phyloP scores from a whole-genome alignment of 1,139 yeast species.

The Pichia sp. region DNA sequence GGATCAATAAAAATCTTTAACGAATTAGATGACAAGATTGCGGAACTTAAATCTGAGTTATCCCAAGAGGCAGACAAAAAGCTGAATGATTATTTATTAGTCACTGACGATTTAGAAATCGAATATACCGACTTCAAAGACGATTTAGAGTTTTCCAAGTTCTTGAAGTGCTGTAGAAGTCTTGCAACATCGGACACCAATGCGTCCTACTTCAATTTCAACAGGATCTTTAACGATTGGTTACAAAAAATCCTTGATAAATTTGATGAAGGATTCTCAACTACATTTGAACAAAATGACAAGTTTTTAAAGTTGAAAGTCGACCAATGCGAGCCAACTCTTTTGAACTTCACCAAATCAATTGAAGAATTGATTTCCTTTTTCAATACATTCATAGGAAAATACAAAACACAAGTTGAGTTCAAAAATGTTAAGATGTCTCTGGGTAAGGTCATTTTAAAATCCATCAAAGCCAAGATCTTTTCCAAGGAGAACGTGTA shows the following conservation, averaged over 20 bases:
- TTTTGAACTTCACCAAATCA: conserved; percentile 17
- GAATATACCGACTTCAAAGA: conserved; percentile 14
- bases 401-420: conserved; percentile 11
- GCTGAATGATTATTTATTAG: conserved; percentile 18
- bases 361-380: conserved; percentile 23
- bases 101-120: conserved; percentile 15
- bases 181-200: conserved; percentile 6
- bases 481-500: conserved; percentile 26
- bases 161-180: conserved; percentile 18
- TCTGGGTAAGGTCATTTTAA: conserved; percentile 22
- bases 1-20: conserved; percentile 48
- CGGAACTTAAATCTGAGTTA: conserved; percentile 48
- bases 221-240: conserved; percentile 24
- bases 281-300: conserved; percentile 2
- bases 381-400: conserved; percentile 21
- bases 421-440: conserved; percentile 18
- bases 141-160: conserved; percentile 18
- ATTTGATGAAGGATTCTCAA: conserved; percentile 14
- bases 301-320: conserved; percentile 6
- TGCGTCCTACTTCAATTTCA: conserved; percentile 21
- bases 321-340: not conserved
- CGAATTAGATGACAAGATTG: conserved; percentile 71
- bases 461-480: conserved; percentile 21
- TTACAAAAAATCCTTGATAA: conserved; percentile 16
- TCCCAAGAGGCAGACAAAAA: conserved; percentile 10